Evolutionary conservation across 805 yeast genomes (phyloP), one percentile per base, ranked within the genome.

Genomic region (Lachancea waltii): DNA sequence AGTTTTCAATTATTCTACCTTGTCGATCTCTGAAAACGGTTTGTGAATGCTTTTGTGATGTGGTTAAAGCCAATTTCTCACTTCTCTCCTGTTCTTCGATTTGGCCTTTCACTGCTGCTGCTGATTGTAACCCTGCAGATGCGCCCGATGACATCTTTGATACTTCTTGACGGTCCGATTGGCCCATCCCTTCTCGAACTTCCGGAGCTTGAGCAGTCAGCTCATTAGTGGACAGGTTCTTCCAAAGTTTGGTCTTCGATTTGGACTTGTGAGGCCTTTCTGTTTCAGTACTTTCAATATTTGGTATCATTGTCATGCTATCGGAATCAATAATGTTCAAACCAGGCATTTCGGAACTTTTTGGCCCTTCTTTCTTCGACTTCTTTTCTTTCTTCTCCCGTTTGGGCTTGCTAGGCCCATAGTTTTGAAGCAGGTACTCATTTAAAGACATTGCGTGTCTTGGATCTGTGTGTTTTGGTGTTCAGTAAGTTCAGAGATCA

Each of bases 11-110:
- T 15, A 63, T 65, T 22, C 72, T 62, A 13, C 94, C 94, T 1
- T 68, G 52, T 2, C 71, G 61, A 51, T 83, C 90, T 65, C 92
- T 70, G 49, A 71, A 73, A 0, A 76, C 63, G 0, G 82, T 77
- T 28, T 60, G 55, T 7, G 48, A 43, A 13, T 47, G 42, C 10
- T 29, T 36, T 1, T 46, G 51, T 7, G 47, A 42, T 7, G 32
- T 38, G 11, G 13, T 30, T 7, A 30, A 26, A 5, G 42, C 48
- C 41, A 31, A 35, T 24, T 41, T 38, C 19, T 54, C 61, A 13
- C 34, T 40, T 11, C 42, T 45, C 25, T 55, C 61, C 35, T 67
- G 67, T 2, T 36, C 51, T 25, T 55, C 56, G 3, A 65, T 52
- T 32, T 69, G 70, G 6, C 44, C 45, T 14, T 62, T 61, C 6